phyloP scores from a whole-genome alignment of 139 green algal species.

The Deuterostichococcus epilithicus region DNA sequence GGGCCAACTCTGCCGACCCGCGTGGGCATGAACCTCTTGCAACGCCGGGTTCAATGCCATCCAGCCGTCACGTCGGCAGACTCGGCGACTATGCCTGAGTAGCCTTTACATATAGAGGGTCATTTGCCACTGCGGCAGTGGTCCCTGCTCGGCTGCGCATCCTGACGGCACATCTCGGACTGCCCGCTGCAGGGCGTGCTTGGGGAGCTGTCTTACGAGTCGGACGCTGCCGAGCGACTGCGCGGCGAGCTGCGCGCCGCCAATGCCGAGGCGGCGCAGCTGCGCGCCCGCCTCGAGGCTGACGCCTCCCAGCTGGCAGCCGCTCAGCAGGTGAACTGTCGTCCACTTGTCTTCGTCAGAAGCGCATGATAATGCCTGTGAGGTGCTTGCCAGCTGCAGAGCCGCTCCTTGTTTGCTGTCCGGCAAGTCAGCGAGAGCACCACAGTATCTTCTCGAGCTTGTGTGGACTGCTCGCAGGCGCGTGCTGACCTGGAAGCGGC shows the following conservation, averaged over 20 bases:
- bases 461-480: neutral
- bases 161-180: too few relatives aligned
- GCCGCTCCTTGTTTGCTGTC: too few relatives aligned
- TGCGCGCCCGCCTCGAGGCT: slow-evolving; percentile 7
- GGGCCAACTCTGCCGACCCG: too few relatives aligned
- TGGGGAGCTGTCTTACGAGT: slow-evolving; percentile 56
- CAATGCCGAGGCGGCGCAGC: slow-evolving; percentile 14
- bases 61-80: neutral
- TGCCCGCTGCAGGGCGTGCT: slow-evolving; percentile 44
- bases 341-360: neutral
- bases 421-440: too few relatives aligned
- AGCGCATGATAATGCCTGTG: neutral
- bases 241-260: slow-evolving; percentile 20
- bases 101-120: neutral
- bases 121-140: too few relatives aligned
- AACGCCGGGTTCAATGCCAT: too few relatives aligned
- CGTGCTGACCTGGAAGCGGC: neutral
- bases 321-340: neutral
- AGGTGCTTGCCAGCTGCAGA: too few relatives aligned
- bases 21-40: too few relatives aligned
- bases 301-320: neutral
- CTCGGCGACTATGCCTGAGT: neutral
- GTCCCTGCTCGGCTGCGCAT: too few relatives aligned
- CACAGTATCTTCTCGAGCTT: too few relatives aligned
- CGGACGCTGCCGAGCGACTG: slow-evolving; percentile 46